Evolutionary conservation across 2,329 filamentous ascomycete species (phyloP), one percentile per base, ranked within the genome.

Genomic region (Penicillium sp.): DNA sequence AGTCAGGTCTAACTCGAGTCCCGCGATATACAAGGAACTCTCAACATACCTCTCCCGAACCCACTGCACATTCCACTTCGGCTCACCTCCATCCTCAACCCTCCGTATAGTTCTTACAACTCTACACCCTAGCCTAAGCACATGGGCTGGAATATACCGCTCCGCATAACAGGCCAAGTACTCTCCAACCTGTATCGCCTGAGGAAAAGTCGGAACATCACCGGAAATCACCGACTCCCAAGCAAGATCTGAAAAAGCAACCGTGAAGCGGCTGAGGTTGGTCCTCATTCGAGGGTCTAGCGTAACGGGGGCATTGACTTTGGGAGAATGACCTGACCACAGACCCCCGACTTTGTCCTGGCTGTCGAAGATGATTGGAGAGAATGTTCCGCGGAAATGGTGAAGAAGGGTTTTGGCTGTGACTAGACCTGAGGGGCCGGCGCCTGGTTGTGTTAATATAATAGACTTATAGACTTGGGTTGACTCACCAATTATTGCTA

Each of bases 231-330:
- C 75, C 5, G 73, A 74, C 3, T 82, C 78, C 90, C 90, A 95
- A 6, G 88, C 82, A 25, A 90, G 71, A 68, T 93, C 90, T 2
- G 72, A 73, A 37, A 74, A 74, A 0, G 66, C 62, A 60, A 94
- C 85, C 0, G 89, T 90, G 71, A 91, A 90, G 43, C 82, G 83
- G 74, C 88, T 91, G 65, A 92, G 84, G 69, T 95, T 95, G 1
- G 72, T 74, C 19, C 66, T 65, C 69, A 74, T 73, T 4, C 84
- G 84, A 16, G 83, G 78, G 79, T 89, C 88, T 50, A 88, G 80
- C 33, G 58, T 55, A 31, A 58, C 56, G 19, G 42, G n/a, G 5
- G n/a, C 17, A 37, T 42, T 19, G 19, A 7, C 7, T 12, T 14
- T 31, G 12, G 50, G 8, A 2, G 50, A n/a, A 17, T 37, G 22